Evolutionary conservation across 2,329 filamentous ascomycete species (phyloP).

Genomic region (Ascochyta lentis): DNA sequence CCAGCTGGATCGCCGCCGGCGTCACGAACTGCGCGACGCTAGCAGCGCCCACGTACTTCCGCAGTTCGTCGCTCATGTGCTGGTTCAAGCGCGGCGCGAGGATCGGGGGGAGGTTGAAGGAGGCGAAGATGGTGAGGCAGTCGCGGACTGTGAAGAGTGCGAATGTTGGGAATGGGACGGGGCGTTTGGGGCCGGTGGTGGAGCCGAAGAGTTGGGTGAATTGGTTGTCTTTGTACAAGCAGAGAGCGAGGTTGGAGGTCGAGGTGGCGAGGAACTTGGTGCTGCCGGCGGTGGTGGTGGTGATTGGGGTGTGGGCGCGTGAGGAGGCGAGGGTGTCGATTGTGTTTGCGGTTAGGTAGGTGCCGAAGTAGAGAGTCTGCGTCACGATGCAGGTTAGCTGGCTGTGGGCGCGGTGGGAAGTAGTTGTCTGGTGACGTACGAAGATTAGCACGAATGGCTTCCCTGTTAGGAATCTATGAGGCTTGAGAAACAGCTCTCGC

Average conservation of each 20-base stretch:
- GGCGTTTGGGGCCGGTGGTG: slow-evolving; percentile 50
- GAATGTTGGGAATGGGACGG: slow-evolving; percentile 74
- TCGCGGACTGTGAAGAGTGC: slow-evolving; percentile 82
- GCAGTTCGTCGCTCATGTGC: slow-evolving; percentile 52
- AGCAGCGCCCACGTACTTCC: slow-evolving; percentile 58
- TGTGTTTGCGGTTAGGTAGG: slow-evolving; percentile 86
- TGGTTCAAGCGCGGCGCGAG: slow-evolving; percentile 71
- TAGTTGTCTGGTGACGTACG: slow-evolving; percentile 27
- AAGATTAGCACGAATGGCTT: slow-evolving; percentile 72
- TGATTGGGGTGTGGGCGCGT: slow-evolving; percentile 60
- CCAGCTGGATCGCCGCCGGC: slow-evolving; percentile 78
- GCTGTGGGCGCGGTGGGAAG: not conserved
- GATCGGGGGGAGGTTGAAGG: slow-evolving; percentile 85
- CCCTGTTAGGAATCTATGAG: slow-evolving; percentile 67
- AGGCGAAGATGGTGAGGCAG: slow-evolving; percentile 87
- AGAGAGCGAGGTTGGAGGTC: slow-evolving; percentile 81
- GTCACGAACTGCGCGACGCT: slow-evolving; percentile 77
- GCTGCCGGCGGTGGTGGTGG: slow-evolving; percentile 73
- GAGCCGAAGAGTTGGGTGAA: slow-evolving; percentile 82
- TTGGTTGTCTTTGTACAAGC: slow-evolving; percentile 87
- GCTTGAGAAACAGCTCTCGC: slow-evolving; percentile 62
- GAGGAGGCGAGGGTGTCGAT: slow-evolving; percentile 82
- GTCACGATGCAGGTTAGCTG: not conserved
- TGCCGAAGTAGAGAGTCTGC: slow-evolving; percentile 77
- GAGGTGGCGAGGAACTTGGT: slow-evolving; percentile 83